Base-by-base conservation (phyloP, 352 stramenopile genomes). In the Phytophthora niederhauseri region DNA sequence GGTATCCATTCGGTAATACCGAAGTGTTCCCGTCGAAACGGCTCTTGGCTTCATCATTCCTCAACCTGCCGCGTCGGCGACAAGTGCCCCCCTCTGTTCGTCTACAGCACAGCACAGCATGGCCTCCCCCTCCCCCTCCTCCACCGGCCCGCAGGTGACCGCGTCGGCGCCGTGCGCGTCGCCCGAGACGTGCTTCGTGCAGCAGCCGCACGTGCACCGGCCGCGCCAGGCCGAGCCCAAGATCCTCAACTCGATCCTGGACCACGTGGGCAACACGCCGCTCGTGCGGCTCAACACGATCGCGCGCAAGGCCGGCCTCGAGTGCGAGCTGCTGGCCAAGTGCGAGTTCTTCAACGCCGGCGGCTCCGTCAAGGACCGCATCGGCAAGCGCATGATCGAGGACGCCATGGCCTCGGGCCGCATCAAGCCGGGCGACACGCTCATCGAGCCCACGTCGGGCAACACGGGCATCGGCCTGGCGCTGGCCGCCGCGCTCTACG, bases 401-500 rank as follows among this genome's bases (percentile, higher is more conserved):
- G 93, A 98, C 61, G 95, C 97, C 14, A 96, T 99, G 75, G 76
- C 78, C 11, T 75, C 75, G 6, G 96, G 96, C 7, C 77, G 82
- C n/a, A 98, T 99, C 57, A 97, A 97, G 59, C 87, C 90, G 4
- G 97, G 97, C 8, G 93, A 98, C 68, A 99, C 93, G 31, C 75
- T 99, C 20, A 98, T 99, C 52, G 97, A 99, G 78, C 97, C 97
- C 2, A 99, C 97, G 14, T 98, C 89, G n/a, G 97, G 97, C 48
- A 99, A 99, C 76, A 99, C 97, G 6, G 90, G 98, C 30, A 99
- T 99, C 68, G 98, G 96, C 22, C 78, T 99, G 41, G 98, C 98
- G 28, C 91, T 99, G 66, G 96, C 97, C 3, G 97, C 97, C 41
- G 97, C 97, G 31, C 92, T 97, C 71, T 98, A 99, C 75, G 98